A percentile compares a stretch with the other conserved stretches of the same genome.
Evolutionary conservation across 2,329 filamentous ascomycete genomes (phyloP).

Genomic region (Huntiella omanensis): DNA sequence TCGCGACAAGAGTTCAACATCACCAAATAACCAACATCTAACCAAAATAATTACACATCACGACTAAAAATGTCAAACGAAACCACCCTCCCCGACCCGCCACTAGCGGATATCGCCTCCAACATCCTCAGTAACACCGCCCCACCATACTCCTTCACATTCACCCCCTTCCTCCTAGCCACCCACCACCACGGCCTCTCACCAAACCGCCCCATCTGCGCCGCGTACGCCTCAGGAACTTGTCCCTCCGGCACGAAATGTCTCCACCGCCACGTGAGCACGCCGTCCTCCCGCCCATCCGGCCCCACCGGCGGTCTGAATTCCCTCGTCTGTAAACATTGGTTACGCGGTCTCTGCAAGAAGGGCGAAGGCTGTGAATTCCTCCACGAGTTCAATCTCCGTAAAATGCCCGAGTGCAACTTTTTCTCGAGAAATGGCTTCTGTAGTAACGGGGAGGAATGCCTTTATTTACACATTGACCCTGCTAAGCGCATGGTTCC

Average conservation of each 20-base stretch:
- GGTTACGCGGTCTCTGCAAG: constrained; percentile 91
- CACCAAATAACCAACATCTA: not conserved
- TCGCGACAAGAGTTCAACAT: not conserved
- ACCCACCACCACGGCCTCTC: constrained; percentile 74
- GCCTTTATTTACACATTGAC: constrained; percentile 78
- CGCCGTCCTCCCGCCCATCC: constrained; percentile 21
- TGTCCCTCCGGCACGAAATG: constrained; percentile 74
- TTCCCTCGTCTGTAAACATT: constrained; percentile 94
- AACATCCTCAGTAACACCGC: constrained; percentile 38
- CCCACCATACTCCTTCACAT: constrained; percentile 53
- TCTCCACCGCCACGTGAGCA: constrained; percentile 56
- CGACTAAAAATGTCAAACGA: constrained; percentile 10
- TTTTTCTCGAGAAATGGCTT: constrained; percentile 88
- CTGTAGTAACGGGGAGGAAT: constrained; percentile 94
- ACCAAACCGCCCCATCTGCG: constrained; percentile 62
- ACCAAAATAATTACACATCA: constrained; percentile 14
- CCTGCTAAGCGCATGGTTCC: constrained; percentile 60
- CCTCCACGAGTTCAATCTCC: constrained; percentile 92
- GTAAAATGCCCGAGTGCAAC: constrained; percentile 96
- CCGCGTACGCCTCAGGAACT: constrained; percentile 66
- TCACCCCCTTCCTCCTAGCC: constrained; percentile 65
- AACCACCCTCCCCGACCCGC: too few species aligned
- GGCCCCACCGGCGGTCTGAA: constrained; percentile 39
- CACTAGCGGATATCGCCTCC: constrained; percentile 14
- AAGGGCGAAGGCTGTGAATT: constrained; percentile 96